A percentile compares a stretch with the other conserved stretches of the same genome.
Conservation (phyloP, 1,139 yeast genomes). For the Geotrichum candidum region DNA sequence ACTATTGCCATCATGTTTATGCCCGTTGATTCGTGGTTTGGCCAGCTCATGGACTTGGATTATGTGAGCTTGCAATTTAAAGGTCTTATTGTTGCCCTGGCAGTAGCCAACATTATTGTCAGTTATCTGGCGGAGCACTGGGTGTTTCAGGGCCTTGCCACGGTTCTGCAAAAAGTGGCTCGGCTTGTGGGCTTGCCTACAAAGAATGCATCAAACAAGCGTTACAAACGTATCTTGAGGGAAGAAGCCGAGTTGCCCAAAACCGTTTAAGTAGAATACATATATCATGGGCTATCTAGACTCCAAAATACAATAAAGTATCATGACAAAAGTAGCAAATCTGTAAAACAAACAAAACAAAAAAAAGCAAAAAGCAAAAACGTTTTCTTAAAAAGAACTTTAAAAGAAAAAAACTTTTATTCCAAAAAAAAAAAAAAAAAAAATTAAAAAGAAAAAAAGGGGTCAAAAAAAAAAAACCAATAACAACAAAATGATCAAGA, state of each 20-base stretch:
- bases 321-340: not conserved
- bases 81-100: conserved; percentile 43
- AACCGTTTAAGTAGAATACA: conserved; percentile 1
- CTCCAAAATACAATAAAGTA: not conserved
- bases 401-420: not conserved
- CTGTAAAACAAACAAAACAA: not conserved
- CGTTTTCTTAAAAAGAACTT: not conserved
- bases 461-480: not conserved
- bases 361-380: not conserved
- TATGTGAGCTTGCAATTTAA: conserved; percentile 50
- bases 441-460: not conserved
- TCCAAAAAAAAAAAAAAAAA: not conserved
- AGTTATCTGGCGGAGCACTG: conserved; percentile 44
- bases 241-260: conserved; percentile 3
- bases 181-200: conserved; percentile 25
- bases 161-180: conserved; percentile 28
- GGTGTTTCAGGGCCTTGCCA: conserved; percentile 34
- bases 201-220: conserved; percentile 15
- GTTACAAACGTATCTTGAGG: conserved; percentile 14
- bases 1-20: conserved; percentile 37
- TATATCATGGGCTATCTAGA: not conserved
- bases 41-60: conserved; percentile 71
- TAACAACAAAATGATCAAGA: not conserved
- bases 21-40: conserved; percentile 47
- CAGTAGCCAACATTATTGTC: conserved; percentile 46